Evolutionary conservation across 2,329 filamentous ascomycete species (phyloP).

Genomic region (Trichoderma hamatum): DNA sequence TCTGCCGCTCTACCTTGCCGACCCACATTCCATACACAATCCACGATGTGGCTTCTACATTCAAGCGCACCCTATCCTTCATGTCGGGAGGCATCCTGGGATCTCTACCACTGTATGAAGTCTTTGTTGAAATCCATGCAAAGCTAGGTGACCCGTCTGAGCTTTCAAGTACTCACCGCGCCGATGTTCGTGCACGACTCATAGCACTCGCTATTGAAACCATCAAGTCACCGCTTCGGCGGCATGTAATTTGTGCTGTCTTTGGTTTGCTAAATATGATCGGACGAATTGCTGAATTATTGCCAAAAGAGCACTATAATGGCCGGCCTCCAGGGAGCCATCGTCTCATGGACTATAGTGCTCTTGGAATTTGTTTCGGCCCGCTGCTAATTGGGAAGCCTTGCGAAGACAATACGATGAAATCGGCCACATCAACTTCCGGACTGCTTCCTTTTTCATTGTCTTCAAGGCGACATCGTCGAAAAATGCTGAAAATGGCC

Average conservation of each 20-base stretch:
- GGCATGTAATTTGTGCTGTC: conserved; percentile 67
- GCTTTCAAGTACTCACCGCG: conserved; percentile 55
- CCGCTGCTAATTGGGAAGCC: conserved; percentile 64
- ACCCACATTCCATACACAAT: conserved; percentile 60
- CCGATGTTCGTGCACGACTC: conserved; percentile 62
- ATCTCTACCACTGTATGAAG: conserved; percentile 63
- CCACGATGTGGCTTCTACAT: conserved; percentile 68
- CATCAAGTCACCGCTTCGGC: conserved; percentile 60
- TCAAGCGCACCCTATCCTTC: conserved; percentile 66
- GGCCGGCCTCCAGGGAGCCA: conserved; percentile 58
- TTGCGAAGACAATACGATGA: conserved; percentile 55
- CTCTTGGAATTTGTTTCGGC: conserved; percentile 66
- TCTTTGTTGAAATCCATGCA: conserved; percentile 62
- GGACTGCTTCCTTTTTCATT: conserved; percentile 49
- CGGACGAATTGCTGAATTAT: conserved; percentile 58
- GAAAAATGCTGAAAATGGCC: conserved; percentile 31
- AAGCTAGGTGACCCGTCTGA: conserved; percentile 58
- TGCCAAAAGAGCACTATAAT: conserved; percentile 54
- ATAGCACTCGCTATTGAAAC: conserved; percentile 66
- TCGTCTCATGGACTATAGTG: conserved; percentile 63
- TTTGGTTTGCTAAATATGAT: conserved; percentile 67
- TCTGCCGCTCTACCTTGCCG: conserved; percentile 62
- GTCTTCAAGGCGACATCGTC: conserved; percentile 46
- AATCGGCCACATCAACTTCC: conserved; percentile 45
- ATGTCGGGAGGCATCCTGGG: conserved; percentile 69